A percentile compares a stretch with the other conserved stretches of the same genome.
Evolutionary conservation across 176 grass and related monocot genomes (phyloP).

Genomic region (Dactylis glomerata): DNA sequence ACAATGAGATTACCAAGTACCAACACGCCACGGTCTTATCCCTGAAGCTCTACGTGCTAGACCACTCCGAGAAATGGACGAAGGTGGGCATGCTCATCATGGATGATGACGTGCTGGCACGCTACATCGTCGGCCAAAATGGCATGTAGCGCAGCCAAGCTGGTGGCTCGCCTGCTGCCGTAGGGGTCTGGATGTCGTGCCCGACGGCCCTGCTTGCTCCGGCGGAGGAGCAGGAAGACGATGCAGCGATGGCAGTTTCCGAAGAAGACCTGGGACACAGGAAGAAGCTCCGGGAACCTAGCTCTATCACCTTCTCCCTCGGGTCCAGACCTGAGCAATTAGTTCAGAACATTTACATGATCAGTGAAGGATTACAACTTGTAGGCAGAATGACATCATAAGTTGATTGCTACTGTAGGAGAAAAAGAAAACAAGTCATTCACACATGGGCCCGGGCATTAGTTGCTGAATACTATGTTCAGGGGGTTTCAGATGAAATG

Average conservation of each 20-base stretch:
- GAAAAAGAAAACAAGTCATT: background rate
- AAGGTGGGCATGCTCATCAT: background rate
- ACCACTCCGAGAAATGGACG: background rate
- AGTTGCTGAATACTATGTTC: background rate
- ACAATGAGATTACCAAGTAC: background rate
- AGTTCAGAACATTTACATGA: background rate
- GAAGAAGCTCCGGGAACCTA: slow-evolving; percentile 95
- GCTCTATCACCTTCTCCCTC: slow-evolving; percentile 61
- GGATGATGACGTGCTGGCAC: background rate
- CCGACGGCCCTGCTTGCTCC: slow-evolving; percentile 16
- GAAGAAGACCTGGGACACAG: slow-evolving; percentile 56
- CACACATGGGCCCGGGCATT: background rate
- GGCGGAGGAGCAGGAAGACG: slow-evolving; percentile 36
- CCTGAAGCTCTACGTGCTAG: background rate
- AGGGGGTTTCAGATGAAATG: background rate
- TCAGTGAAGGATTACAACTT: background rate
- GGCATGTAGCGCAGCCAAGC: slow-evolving; percentile 49
- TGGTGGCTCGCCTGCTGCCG: slow-evolving; percentile 1
- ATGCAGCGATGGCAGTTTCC: background rate
- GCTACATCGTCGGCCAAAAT: slow-evolving; percentile 49
- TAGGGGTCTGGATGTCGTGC: background rate
- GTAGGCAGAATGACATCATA: background rate
- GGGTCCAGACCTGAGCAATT: slow-evolving; percentile 52
- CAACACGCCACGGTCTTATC: slow-evolving; percentile 6
- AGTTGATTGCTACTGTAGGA: background rate